Evolutionary conservation across 1,284 basidiomycete genomes (phyloP).

Genomic region (Cystobasidium slooffiae): DNA sequence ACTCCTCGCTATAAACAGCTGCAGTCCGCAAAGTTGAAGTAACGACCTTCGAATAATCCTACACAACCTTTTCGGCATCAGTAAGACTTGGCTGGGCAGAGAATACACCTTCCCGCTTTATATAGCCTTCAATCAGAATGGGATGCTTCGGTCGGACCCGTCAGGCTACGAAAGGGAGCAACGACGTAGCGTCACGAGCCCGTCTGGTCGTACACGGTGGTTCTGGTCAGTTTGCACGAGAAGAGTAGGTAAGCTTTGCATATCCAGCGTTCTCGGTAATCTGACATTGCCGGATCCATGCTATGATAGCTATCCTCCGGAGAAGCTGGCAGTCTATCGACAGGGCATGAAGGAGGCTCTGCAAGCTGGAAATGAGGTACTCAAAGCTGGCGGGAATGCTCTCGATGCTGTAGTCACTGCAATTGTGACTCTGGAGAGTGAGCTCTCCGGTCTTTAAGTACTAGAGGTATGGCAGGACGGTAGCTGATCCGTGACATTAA

Average conservation of each 20-base stretch:
- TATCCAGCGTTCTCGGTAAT: conserved; percentile 52
- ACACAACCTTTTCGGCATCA: too few relatives aligned
- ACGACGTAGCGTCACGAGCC: conserved; percentile 44
- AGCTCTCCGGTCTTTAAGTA: conserved; percentile 30
- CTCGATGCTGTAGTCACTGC: conserved; percentile 80
- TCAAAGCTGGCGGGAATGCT: conserved; percentile 71
- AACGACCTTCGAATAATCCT: too few relatives aligned
- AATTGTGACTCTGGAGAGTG: conserved; percentile 73
- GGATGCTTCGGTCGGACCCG: conserved; percentile 5
- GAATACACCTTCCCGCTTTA: neutral
- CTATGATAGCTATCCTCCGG: conserved; percentile 64
- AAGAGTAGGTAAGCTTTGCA: conserved; percentile 61
- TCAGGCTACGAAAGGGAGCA: neutral
- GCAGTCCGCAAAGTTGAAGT: too few relatives aligned
- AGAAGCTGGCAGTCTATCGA: conserved; percentile 67
- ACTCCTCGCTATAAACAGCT: too few relatives aligned
- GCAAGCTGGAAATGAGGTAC: conserved; percentile 67
- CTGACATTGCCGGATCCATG: neutral
- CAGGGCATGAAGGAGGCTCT: conserved; percentile 65
- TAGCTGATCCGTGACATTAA: neutral
- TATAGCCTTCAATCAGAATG: neutral
- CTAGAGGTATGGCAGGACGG: neutral
- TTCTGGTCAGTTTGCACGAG: conserved; percentile 8
- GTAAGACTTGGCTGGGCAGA: too few relatives aligned
- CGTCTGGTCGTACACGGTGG: conserved; percentile 77